These are phyloP conservation scores for Begonia fuchsioides DNA, from an alignment of 306 rosid genomes.

Conservation along the genomic window DNA sequence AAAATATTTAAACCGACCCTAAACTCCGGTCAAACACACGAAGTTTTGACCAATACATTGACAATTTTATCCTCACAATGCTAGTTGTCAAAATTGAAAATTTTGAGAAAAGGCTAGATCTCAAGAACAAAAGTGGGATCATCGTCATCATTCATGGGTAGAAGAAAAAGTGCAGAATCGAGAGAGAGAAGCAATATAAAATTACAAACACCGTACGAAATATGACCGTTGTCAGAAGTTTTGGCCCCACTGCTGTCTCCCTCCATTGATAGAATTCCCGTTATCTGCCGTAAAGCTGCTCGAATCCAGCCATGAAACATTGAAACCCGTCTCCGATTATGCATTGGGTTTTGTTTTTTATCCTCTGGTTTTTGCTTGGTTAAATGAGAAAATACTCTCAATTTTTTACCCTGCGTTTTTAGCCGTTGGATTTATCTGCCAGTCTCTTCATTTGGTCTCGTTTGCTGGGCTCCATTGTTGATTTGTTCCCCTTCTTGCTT, in stretches of 20 bases:
- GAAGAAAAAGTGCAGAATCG: background rate
- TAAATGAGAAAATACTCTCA: background rate
- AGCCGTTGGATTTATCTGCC: slow-evolving; percentile 35
- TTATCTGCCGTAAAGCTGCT: too few species aligned
- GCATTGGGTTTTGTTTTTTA: background rate
- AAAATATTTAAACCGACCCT: too few species aligned
- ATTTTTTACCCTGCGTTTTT: background rate
- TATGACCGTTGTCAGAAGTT: background rate
- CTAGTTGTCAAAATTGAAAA: too few species aligned
- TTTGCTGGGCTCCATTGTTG: slow-evolving; percentile 20
- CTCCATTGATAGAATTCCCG: too few species aligned
- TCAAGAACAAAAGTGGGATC: too few species aligned
- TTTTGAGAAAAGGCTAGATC: too few species aligned
- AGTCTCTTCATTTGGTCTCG: slow-evolving; percentile 45
- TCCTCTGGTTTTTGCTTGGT: background rate
- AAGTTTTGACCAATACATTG: too few species aligned
- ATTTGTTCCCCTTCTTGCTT: slow-evolving; percentile 11
- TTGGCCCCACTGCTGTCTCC: background rate
- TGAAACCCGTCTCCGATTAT: too few species aligned
- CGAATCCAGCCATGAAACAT: too few species aligned
- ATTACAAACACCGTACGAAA: background rate
- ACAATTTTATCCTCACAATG: too few species aligned
- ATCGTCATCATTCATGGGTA: too few species aligned
- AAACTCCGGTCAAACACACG: too few species aligned
- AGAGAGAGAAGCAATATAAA: background rate